Evolutionary conservation across 768 basidiomycete genomes (phyloP).

Genomic region (Strobilomyces confusus): DNA sequence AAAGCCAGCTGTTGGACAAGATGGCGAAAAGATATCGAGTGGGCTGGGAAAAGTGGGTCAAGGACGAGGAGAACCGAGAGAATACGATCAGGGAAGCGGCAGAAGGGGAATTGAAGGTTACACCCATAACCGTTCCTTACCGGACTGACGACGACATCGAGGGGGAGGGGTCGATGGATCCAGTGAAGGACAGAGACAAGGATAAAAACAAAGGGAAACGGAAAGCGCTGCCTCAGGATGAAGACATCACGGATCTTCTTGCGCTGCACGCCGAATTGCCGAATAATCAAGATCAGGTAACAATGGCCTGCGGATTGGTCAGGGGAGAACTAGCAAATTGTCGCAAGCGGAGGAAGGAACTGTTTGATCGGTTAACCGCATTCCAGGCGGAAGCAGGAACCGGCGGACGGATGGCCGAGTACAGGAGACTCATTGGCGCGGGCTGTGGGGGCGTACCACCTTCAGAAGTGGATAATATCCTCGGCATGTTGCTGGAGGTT

Average conservation of each 20-base stretch:
- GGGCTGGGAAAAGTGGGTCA: constrained; percentile 93
- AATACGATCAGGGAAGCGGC: constrained; percentile 58
- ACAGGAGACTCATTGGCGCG: constrained; percentile 82
- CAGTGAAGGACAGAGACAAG: constrained; percentile 38
- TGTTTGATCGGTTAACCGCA: constrained; percentile 72
- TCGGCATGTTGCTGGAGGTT: constrained; percentile 84
- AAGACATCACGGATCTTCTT: constrained; percentile 63
- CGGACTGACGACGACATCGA: constrained; percentile 45
- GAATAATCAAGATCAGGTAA: constrained; percentile 50
- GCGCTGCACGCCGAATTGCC: constrained; percentile 56
- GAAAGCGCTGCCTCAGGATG: constrained; percentile 43
- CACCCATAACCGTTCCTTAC: constrained; percentile 42
- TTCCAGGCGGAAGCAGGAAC: constrained; percentile 91
- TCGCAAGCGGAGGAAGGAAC: constrained; percentile 61
- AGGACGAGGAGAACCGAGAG: constrained; percentile 80
- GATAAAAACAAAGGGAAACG: constrained; percentile 55
- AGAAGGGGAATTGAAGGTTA: constrained; percentile 51
- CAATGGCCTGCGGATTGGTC: constrained; percentile 53
- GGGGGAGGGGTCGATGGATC: constrained; percentile 34
- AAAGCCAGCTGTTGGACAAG: constrained; percentile 62
- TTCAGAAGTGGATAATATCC: constrained; percentile 83
- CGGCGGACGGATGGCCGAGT: constrained; percentile 83
- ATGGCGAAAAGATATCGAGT: constrained; percentile 79
- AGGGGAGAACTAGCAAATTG: constrained; percentile 63
- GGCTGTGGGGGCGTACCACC: constrained; percentile 86